Evolutionary conservation across 257 asterid species (phyloP), one percentile per base, ranked within the genome.

Genomic region (Apocynum venetum): DNA sequence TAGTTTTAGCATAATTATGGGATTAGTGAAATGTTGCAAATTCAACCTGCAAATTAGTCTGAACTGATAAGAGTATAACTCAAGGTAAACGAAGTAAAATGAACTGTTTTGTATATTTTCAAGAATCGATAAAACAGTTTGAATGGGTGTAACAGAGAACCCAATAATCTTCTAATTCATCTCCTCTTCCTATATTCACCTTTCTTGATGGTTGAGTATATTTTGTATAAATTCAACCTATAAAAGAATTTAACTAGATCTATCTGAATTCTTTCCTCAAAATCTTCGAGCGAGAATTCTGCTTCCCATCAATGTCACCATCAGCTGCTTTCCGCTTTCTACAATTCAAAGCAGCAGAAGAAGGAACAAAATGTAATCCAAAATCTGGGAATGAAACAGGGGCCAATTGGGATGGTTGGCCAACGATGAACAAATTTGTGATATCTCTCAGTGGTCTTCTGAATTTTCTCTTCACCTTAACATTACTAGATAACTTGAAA

Each of bases 371-470:
- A n/a, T 11, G n/a, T 35, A 65, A 13, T 13, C 35, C 72, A 4
- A 47, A 64, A 9, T 48, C 76, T 1, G 44, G 47, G 43, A 76
- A 49, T 31, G 63, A 72, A 17, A 6, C 60, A 20, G 79, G 72
- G 66, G 15, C 12, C 12, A 35, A 25, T 40, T 10, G 75, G 79
- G 56, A 43, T 44, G 72, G 48, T 4, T 35, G 77, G 25, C 20
- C 31, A 48, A 51, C 6, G 7, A 71, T 11, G 74, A 74, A 68
- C 67, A 86, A 76, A 72, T 81, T 65, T 9, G 93, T 87, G n/a
- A 89, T 81, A 71, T 89, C 89, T 76, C 78, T 86, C 19, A 87
- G 57, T 47, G 91, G 88, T 84, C 76, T 83, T 67, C 91, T 81
- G 19, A 36, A 17, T 19, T 59, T 74, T n/a, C 76, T 80, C 76